Base-by-base conservation (phyloP, 2,329 filamentous ascomycete genomes). In the Xylaria sp. region DNA sequence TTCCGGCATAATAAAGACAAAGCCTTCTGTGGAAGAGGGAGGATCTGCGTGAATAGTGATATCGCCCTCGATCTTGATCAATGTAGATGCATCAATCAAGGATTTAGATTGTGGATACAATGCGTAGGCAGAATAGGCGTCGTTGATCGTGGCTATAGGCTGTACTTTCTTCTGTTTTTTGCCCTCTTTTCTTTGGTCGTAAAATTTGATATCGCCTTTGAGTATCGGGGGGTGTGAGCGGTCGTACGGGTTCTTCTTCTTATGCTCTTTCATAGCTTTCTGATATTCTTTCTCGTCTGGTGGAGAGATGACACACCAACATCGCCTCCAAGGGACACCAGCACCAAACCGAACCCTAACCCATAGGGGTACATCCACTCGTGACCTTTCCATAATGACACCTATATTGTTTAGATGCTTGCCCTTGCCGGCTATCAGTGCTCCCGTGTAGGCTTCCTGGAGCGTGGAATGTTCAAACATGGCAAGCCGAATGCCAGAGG, bases 1-100 rank as follows among this genome's bases (percentile, higher is more conserved):
- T 76, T 99, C 95, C 3, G 95, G 95, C 94, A 99, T 97, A 69
- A 98, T 89, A 73, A 99, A 99, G 4, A 99, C 92, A 71, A 97
- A 97, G 0, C 95, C 95, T 75, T 99, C 95, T 0, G 90, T 91
- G 2, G 88, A 87, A 0, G 90, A 89, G 23, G 92, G 88, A 8
- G 91, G 89, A 12, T 88, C 86, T 0, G 90, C 89, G 77, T 97
- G 93, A 40, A 97, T 92, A 0, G 91, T 93, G 64, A 99, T 92
- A 66, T 88, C 87, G 9, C 94, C 95, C 78, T 99, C 95, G 28
- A 99, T 85, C 77, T 99, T 99, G 66, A 98, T 85, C 63, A 99
- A 80, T 0, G 94, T 97, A 1, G 95, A 98, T 62, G 94, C 92
- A 69, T 99, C 94, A 61, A 99, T 96, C 40, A 99, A 81, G 0